A percentile compares a stretch with the other conserved stretches of the same genome.
Conservation (phyloP, 2,329 filamentous ascomycete species). For the Paecilomyces variotii region DNA sequence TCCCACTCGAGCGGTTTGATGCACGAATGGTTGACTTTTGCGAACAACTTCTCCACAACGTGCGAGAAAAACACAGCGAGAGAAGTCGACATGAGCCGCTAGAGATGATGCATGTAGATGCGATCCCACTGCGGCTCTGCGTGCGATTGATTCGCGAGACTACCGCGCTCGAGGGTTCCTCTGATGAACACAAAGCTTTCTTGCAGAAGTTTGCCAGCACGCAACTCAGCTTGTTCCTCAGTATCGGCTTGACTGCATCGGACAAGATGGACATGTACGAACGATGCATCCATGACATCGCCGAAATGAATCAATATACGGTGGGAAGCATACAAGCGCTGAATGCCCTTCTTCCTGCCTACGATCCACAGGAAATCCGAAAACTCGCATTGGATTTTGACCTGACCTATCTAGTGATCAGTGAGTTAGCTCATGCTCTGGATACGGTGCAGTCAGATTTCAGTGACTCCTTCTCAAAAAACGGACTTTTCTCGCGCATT, state of each 20-base stretch:
- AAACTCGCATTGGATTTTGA: conserved; percentile 54
- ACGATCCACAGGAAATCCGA: conserved; percentile 46
- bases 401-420: conserved; percentile 54
- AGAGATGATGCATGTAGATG: conserved; percentile 24
- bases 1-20: conserved; percentile 58
- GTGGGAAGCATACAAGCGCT: conserved; percentile 67
- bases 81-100: conserved; percentile 16
- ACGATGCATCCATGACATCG: conserved; percentile 62
- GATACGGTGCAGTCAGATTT: conserved; percentile 35
- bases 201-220: conserved; percentile 57
- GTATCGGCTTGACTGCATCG: conserved; percentile 45
- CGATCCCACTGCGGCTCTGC: conserved; percentile 46
- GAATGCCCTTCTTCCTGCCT: conserved; percentile 32
- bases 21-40: conserved; percentile 55
- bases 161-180: conserved; percentile 47
- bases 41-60: conserved; percentile 46
- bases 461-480: conserved; percentile 29
- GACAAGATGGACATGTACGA: conserved; percentile 57
- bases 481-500: conserved; percentile 46
- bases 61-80: conserved; percentile 37
- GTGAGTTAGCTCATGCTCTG: conserved; percentile 55
- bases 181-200: conserved; percentile 51
- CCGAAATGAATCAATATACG: conserved; percentile 53
- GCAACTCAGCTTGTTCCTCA: conserved; percentile 55
- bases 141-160: conserved; percentile 66